Evolutionary conservation across 345 rosid species (phyloP).

Genomic region (Cardiospermum halicacabum): DNA sequence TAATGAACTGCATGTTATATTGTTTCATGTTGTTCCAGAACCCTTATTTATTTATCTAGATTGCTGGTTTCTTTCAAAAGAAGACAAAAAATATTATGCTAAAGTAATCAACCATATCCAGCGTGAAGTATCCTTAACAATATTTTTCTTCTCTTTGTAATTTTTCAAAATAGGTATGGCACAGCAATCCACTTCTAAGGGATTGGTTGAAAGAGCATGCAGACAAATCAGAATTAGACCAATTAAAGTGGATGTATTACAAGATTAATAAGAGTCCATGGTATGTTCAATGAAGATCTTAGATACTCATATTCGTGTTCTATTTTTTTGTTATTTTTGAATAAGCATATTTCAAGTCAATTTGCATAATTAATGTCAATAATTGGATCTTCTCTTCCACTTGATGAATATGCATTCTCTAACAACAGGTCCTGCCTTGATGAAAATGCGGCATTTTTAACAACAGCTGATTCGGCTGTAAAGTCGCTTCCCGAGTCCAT

Average conservation of each 20-base stretch:
- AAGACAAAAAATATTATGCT: background rate
- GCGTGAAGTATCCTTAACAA: slow-evolving; percentile 9
- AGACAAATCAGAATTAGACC: slow-evolving; percentile 55
- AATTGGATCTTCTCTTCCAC: background rate
- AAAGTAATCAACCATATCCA: background rate
- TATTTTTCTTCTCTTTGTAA: slow-evolving; percentile 1
- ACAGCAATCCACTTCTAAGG: slow-evolving; percentile 71
- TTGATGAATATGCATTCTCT: slow-evolving; percentile 15
- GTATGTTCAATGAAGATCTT: slow-evolving; percentile 27
- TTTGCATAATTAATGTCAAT: background rate
- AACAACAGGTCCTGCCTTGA: slow-evolving; percentile 81
- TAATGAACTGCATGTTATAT: background rate
- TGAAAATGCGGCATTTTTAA: slow-evolving; percentile 78
- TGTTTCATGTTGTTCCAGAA: background rate
- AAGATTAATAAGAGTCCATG: slow-evolving; percentile 86
- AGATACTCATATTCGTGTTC: background rate
- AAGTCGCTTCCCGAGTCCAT: slow-evolving; percentile 68
- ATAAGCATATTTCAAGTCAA: background rate
- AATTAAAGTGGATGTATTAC: slow-evolving; percentile 72
- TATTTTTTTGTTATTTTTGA: background rate
- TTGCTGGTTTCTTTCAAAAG: background rate
- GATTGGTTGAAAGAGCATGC: slow-evolving; percentile 82
- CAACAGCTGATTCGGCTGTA: slow-evolving; percentile 83
- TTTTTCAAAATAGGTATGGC: slow-evolving; percentile 59
- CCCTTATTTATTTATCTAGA: background rate